Evolutionary conservation across 768 basidiomycete genomes (phyloP).

Genomic region (Trametes villosa): DNA sequence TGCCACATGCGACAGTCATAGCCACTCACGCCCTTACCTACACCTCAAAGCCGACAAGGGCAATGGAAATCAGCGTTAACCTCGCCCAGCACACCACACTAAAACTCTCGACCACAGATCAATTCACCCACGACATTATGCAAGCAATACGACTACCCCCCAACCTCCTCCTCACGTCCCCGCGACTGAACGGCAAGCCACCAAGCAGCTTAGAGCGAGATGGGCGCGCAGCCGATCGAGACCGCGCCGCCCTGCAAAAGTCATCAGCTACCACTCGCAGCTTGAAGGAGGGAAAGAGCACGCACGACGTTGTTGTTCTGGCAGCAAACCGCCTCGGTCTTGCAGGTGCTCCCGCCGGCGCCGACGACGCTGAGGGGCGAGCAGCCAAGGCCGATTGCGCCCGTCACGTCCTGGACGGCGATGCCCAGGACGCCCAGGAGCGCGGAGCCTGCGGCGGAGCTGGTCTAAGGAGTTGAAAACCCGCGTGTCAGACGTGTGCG

Average conservation of each 20-base stretch:
- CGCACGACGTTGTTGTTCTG: slow-evolving; percentile 28
- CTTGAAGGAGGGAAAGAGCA: background rate
- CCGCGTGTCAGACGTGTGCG: background rate
- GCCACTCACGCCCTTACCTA: too few relatives aligned
- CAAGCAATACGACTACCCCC: too few relatives aligned
- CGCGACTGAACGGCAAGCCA: background rate
- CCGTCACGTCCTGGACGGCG: slow-evolving; percentile 26
- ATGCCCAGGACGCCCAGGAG: slow-evolving; percentile 29
- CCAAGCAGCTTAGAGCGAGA: background rate
- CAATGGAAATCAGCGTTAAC: too few relatives aligned
- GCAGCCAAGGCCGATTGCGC: slow-evolving; percentile 27
- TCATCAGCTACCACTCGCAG: background rate
- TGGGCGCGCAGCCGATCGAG: background rate
- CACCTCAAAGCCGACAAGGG: too few relatives aligned
- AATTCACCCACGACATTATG: too few relatives aligned
- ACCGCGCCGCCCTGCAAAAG: background rate
- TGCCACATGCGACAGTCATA: too few relatives aligned
- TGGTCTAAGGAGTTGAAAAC: background rate
- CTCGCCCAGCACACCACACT: background rate
- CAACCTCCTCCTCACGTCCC: background rate
- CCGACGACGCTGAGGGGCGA: slow-evolving; percentile 28
- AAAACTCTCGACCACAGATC: too few relatives aligned
- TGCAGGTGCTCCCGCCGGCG: slow-evolving; percentile 21
- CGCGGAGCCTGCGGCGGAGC: slow-evolving; percentile 2
- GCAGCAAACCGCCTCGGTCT: slow-evolving; percentile 26